phyloP scores from a whole-genome alignment of 345 rosid genomes.

The Jatropha curcas region DNA sequence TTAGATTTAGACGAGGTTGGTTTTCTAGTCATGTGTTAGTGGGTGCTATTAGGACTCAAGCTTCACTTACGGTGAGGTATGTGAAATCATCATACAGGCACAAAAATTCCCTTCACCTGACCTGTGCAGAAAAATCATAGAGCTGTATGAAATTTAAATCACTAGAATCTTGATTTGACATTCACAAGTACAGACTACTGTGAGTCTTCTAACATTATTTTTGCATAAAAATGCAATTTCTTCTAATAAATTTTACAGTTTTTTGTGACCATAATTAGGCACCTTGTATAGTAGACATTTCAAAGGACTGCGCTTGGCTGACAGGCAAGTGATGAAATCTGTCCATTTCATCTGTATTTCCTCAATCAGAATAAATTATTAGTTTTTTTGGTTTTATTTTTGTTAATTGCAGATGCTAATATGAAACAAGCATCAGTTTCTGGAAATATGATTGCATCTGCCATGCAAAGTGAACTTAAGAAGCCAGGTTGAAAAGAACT shows the following conservation, averaged over 20 bases:
- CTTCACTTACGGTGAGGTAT: no score
- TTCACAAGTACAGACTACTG: neutral
- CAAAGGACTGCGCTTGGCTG: constrained; percentile 81
- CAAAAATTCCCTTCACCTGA: no score
- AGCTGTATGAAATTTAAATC: no score
- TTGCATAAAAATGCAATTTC: neutral
- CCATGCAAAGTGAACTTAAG: constrained; percentile 69
- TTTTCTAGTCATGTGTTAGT: no score
- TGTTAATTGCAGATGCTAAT: constrained; percentile 63
- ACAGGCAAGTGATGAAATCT: constrained; percentile 63
- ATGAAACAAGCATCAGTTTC: constrained; percentile 65
- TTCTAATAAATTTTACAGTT: neutral
- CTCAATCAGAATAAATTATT: neutral
- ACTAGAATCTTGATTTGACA: no score
- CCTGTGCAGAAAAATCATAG: neutral
- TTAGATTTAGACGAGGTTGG: no score
- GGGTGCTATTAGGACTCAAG: no score
- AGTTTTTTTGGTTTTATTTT: constrained; percentile 13
- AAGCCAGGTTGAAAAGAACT: constrained; percentile 65
- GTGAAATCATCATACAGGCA: no score
- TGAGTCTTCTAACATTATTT: neutral
- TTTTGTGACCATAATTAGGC: constrained; percentile 35
- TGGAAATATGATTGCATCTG: constrained; percentile 72
- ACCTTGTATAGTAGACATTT: constrained; percentile 68
- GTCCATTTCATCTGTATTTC: constrained; percentile 11